Conservation (phyloP, 805 yeast species). For the Cyberlindnera galapagoensis region DNA sequence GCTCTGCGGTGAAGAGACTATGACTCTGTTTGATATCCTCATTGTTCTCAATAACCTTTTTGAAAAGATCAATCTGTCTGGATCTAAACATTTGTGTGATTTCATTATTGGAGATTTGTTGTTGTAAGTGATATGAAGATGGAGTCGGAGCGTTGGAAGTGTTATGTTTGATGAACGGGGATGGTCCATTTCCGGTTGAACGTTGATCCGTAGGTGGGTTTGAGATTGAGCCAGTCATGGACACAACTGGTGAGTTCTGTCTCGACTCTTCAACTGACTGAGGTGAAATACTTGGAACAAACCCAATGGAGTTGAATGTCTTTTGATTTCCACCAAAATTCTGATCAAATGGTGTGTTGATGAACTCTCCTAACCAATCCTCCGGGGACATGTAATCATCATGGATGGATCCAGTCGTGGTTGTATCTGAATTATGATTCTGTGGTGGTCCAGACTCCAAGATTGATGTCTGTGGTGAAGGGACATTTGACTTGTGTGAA, state of each 20-base stretch:
- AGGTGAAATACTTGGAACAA: constrained; percentile 25
- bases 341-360: constrained; percentile 58
- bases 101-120: constrained; percentile 30
- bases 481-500: constrained; percentile 10
- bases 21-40: constrained; percentile 15
- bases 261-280: constrained; percentile 12
- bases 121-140: no score
- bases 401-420: constrained; percentile 15
- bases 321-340: constrained; percentile 39
- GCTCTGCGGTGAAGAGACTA: constrained; percentile 40
- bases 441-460: constrained; percentile 4
- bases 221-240: not conserved
- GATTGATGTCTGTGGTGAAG: constrained; percentile 9
- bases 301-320: constrained; percentile 53
- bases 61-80: constrained; percentile 60
- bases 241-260: constrained; percentile 1
- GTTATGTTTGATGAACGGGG: not conserved
- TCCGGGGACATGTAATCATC: constrained; percentile 28
- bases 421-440: constrained; percentile 6
- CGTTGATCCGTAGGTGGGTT: constrained; percentile 1
- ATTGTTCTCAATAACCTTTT: constrained; percentile 30
- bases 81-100: constrained; percentile 56
- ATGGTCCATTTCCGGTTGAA: constrained; percentile 1
- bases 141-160: constrained; percentile 2
- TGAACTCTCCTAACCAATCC: constrained; percentile 68